Evolutionary conservation across 352 stramenopile genomes (phyloP).

Genomic region (Pythium biforme): DNA sequence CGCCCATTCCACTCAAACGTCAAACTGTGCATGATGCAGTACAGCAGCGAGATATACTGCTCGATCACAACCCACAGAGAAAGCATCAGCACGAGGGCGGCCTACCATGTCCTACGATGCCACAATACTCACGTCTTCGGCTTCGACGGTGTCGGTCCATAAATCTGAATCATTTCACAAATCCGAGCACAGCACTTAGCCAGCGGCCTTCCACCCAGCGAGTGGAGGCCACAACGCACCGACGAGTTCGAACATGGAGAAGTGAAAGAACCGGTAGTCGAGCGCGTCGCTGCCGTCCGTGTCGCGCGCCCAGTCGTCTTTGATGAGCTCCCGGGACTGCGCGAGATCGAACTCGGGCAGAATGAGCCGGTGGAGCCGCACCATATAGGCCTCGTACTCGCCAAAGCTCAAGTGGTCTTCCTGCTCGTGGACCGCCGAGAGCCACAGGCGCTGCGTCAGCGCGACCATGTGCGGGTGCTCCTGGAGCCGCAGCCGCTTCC

Average conservation of each 20-base stretch:
- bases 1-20: constrained; percentile 49
- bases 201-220: not conserved
- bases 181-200: not conserved
- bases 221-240: constrained; percentile 29
- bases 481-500: constrained; percentile 58
- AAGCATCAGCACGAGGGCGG: too few relatives aligned
- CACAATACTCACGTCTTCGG: constrained; percentile 52
- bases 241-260: constrained; percentile 84
- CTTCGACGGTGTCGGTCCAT: constrained; percentile 65
- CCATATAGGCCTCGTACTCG: constrained; percentile 70
- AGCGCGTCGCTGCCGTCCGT: constrained; percentile 46
- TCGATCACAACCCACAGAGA: too few relatives aligned
- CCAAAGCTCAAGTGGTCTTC: constrained; percentile 38
- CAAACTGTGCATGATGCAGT: constrained; percentile 72
- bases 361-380: constrained; percentile 75
- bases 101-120: not conserved
- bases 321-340: constrained; percentile 59
- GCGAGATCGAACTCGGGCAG: constrained; percentile 69
- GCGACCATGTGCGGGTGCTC: constrained; percentile 62
- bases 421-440: constrained; percentile 36
- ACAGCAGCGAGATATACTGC: constrained; percentile 76
- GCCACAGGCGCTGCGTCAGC: constrained; percentile 72
- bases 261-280: constrained; percentile 72
- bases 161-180: constrained; percentile 31
- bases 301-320: constrained; percentile 71